Base-by-base conservation (phyloP, 2,329 filamentous ascomycete species). In the Fusarium zealandicum region DNA sequence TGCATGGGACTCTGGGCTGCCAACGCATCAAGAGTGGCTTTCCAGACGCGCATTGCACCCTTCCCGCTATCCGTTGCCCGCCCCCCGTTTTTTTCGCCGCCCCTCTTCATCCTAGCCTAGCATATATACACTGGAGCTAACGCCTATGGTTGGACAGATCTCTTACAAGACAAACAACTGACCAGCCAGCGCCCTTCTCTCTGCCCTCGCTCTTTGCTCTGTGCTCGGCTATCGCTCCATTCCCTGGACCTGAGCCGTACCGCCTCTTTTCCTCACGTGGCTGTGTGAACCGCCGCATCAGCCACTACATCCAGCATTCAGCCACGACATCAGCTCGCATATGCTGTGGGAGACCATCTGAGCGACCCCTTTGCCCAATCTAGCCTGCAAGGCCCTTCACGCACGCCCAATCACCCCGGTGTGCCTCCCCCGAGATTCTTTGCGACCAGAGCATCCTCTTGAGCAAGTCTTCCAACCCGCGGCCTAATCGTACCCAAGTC, bases 331-430 rank as follows among this genome's bases (percentile, higher is more conserved):
- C 79, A 78, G 78, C 79, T 76, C 81, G 82, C 83, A 85, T 82
- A 81, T 82, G 80, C 78, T 76, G 79, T 78, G 76, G 77, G 77
- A 77, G 73, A 76, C 77, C 76, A 76, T 78, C 77, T 78, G 76
- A 78, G 75, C 76, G 32, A 75, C 42, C 75, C 76, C 78, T 75
- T 77, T 54, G 55, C 52, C 76, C 75, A 61, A 74, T 80, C 74
- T 76, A 77, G 74, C 72, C 73, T 85, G 83, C 82, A 83, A 86
- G 79, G 83, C 79, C 83, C 85, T 82, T 77, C 75, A 77, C 81
- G 75, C 80, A 81, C 80, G 78, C 76, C 79, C 77, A 81, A 80
- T 82, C 80, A 77, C 81, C 81, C 80, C 77, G 75, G 75, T 72
- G 70, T 61, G 73, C 78, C 72, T 71, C 73, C 75, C 77, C 74